Base-by-base conservation (phyloP, 495 filamentous ascomycete genomes). In the Thozetella sp. region DNA sequence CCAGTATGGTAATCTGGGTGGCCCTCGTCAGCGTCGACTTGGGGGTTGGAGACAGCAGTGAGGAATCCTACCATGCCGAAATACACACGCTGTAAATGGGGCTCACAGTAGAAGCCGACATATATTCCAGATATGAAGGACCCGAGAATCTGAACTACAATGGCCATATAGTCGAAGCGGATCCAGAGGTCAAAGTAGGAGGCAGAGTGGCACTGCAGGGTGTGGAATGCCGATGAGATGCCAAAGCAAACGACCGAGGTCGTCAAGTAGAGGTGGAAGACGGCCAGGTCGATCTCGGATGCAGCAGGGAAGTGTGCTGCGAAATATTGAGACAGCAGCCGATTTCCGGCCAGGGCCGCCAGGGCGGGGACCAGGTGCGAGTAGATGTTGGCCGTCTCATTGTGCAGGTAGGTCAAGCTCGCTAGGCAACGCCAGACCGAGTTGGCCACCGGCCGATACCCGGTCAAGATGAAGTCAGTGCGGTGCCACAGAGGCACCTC, bases 381-480 rank as follows among this genome's bases (percentile, higher is more conserved):
- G 58, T 72, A 80, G 46, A 81, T 79, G 56, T 80, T 81, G 15
- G 72, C 59, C 2, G 68, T 74, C 48, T 83, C 77, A 52, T 82
- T 83, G 66, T 83, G 80, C 2, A 80, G 30, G 57, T 77, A 77
- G 22, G 79, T 73, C 51, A 95, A 74, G 27, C 85, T 89, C 34
- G 80, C 75, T 51, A 89, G 79, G 24, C 86, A 92, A 37, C 67
- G 76, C n/a, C 67, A 67, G 71, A 89, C 89, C 0, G 90, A 93
- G 54, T 76, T 77, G 3, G 87, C 87, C 27, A 80, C 77, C 17
- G 86, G 87, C 17, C 91, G 87, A 67, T 93, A 93, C 58, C 88
- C 87, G 17, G 80, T 81, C 55, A 79, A 76, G 56, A 95, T 93
- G 78, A 85, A 90, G 15, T 37, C 30, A 37, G 30, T 15, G 30